Evolutionary conservation across 1,284 basidiomycete genomes (phyloP).

Genomic region (Retiboletus flavoniger): DNA sequence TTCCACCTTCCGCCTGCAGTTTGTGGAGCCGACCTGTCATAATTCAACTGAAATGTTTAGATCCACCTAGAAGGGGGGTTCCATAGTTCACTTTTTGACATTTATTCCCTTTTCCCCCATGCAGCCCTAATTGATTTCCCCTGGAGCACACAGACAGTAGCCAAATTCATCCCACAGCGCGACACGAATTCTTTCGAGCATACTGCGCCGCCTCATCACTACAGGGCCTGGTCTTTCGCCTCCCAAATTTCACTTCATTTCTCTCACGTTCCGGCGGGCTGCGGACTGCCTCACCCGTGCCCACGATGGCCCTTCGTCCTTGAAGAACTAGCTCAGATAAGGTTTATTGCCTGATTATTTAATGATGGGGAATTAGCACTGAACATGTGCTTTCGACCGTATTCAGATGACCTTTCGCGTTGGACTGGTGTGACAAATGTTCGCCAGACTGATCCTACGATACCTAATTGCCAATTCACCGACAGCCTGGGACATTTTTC

Average conservation of each 20-base stretch:
- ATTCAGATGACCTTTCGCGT: slow-evolving; percentile 12
- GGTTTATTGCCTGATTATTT: slow-evolving; percentile 24
- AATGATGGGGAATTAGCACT: slow-evolving; percentile 17
- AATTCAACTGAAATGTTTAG: slow-evolving; percentile 10
- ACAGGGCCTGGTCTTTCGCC: background rate
- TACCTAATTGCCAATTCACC: slow-evolving; percentile 17
- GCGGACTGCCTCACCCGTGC: slow-evolving; percentile 11
- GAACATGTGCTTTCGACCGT: slow-evolving; percentile 17
- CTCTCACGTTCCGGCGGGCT: slow-evolving; percentile 24
- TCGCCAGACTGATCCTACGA: background rate
- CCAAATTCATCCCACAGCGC: slow-evolving; percentile 14
- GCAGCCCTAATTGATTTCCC: background rate
- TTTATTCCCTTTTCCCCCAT: slow-evolving; percentile 1
- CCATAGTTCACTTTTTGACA: slow-evolving; percentile 4
- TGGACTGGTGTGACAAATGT: slow-evolving; percentile 8
- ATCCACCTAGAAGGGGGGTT: background rate
- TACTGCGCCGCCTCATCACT: background rate
- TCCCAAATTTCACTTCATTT: slow-evolving; percentile 10
- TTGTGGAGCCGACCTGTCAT: slow-evolving; percentile 3
- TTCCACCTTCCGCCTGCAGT: slow-evolving; percentile 3
- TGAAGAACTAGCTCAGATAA: slow-evolving; percentile 19
- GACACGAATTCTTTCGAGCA: slow-evolving; percentile 3
- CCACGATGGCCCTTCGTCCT: slow-evolving; percentile 16
- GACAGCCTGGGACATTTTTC: slow-evolving; percentile 7
- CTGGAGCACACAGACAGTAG: background rate